phyloP scores from a whole-genome alignment of 2,329 filamentous ascomycete genomes.

The Neonectria hederae region DNA sequence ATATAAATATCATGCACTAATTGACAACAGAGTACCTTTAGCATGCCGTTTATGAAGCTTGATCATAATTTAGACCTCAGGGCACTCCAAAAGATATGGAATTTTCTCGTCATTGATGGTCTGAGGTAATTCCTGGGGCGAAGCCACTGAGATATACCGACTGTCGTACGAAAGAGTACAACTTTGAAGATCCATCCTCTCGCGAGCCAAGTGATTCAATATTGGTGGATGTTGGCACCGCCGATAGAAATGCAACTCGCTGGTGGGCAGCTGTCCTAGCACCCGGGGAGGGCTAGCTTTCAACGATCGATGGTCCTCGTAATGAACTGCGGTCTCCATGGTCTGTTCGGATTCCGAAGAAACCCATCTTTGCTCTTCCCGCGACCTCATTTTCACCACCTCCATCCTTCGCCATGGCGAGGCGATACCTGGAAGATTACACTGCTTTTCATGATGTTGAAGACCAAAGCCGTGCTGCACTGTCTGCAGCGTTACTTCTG shows the following conservation, averaged over 20 bases:
- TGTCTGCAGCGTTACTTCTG: constrained; percentile 2
- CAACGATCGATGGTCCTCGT: background rate
- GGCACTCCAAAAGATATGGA: too few relatives aligned
- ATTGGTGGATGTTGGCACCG: constrained; percentile 1
- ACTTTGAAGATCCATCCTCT: background rate
- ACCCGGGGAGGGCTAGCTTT: constrained; percentile 4
- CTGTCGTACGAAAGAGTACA: background rate
- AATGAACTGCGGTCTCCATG: constrained; percentile 7
- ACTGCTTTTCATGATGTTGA: background rate
- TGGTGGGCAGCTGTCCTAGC: constrained; percentile 16
- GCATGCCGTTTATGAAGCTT: too few relatives aligned
- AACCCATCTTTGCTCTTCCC: background rate
- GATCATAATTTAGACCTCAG: too few relatives aligned
- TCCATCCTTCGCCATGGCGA: background rate
- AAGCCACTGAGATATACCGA: constrained; percentile 6
- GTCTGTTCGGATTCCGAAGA: background rate
- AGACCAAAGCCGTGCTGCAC: constrained; percentile 5
- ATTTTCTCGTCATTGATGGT: too few relatives aligned
- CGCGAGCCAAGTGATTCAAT: background rate
- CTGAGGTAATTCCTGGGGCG: background rate
- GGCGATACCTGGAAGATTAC: constrained; percentile 4
- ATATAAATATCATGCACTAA: too few relatives aligned
- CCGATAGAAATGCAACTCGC: background rate
- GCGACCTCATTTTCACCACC: background rate
- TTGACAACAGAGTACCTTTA: too few relatives aligned